Evolutionary conservation across 2,329 filamentous ascomycete genomes (phyloP), one percentile per base, ranked within the genome.

Genomic region (Cytospora leucostoma): DNA sequence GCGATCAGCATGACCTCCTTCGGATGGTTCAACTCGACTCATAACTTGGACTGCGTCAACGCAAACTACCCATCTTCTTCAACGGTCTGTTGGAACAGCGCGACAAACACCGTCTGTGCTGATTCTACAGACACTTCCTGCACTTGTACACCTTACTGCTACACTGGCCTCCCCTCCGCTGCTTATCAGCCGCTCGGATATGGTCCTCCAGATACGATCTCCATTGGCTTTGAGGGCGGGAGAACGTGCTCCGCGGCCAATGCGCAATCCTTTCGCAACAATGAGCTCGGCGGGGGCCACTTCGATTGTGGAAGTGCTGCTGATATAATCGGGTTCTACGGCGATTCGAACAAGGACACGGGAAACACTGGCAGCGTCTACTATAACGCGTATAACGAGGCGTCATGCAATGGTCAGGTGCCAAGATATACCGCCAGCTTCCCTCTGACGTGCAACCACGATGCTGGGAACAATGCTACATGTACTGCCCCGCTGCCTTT

Each of bases 401-500:
- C 13, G 2, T 32, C n/a, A 11, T 63, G 59, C 33, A 59, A 49
- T 19, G 59, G 52, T 5, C 8, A 34, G 27, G 34, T 33, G 13
- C 51, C 64, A 10, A 40, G 60, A 21, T 65, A 63, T 7, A 38
- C 55, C 47, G 64, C 32, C 1, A 62, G 33, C n/a, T 63, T 65
- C 17, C 56, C 60, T 15, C 56, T 65, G 37, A 59, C 47, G 2
- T 65, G 64, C 21, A 54, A 49, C 15, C 60, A n/a, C 11, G 64
- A 65, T 13, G 37, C 33, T 32, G 64, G 60, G 0, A 51, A 62
- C 4, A 65, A 65, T 50, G 64, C 64, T n/a, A 63, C 64, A 0
- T 65, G 64, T 19, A 63, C 56, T 34, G 56, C 64, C 15, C 52
- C 56, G 15, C 60, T 65, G 32, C 64, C 64, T 3, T 8, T 65